Evolutionary conservation across 495 filamentous ascomycete genomes (phyloP).

Genomic region (Penicillium crystallinum): DNA sequence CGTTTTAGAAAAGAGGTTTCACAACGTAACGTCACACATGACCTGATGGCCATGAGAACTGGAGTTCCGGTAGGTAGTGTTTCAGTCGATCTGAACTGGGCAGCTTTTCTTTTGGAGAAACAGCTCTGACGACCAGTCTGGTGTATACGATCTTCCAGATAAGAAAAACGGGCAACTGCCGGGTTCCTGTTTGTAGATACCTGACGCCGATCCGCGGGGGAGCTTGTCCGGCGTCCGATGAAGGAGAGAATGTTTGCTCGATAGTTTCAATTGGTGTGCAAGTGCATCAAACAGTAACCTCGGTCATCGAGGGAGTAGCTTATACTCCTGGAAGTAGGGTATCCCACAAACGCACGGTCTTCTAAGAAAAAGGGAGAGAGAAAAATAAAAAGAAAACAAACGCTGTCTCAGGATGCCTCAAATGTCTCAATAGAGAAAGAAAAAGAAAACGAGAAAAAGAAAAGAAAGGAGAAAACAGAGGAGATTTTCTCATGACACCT

Average conservation of each 20-base stretch:
- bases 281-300: constrained; percentile 18
- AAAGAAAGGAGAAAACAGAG: constrained; percentile 5
- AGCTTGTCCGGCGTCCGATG: constrained; percentile 13
- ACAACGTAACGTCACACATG: constrained; percentile 37
- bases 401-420: constrained; percentile 9
- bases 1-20: constrained; percentile 29
- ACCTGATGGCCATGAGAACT: constrained; percentile 27
- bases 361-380: neutral
- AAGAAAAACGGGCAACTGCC: constrained; percentile 13
- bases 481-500: constrained; percentile 16
- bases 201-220: constrained; percentile 18
- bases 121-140: neutral
- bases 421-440: constrained; percentile 6
- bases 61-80: constrained; percentile 13
- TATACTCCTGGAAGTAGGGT: neutral
- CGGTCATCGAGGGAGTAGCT: constrained; percentile 4
- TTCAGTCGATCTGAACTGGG: constrained; percentile 13
- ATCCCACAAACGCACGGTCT: constrained; percentile 2
- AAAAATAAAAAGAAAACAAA: neutral
- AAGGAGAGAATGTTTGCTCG: constrained; percentile 26
- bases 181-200: constrained; percentile 23
- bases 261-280: constrained; percentile 25
- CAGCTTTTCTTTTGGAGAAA: neutral
- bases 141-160: neutral
- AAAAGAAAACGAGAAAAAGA: neutral